A percentile compares a stretch with the other conserved stretches of the same genome.
Evolutionary conservation across 495 filamentous ascomycete species (phyloP).

Genomic region (Chaetomidium leptoderma): DNA sequence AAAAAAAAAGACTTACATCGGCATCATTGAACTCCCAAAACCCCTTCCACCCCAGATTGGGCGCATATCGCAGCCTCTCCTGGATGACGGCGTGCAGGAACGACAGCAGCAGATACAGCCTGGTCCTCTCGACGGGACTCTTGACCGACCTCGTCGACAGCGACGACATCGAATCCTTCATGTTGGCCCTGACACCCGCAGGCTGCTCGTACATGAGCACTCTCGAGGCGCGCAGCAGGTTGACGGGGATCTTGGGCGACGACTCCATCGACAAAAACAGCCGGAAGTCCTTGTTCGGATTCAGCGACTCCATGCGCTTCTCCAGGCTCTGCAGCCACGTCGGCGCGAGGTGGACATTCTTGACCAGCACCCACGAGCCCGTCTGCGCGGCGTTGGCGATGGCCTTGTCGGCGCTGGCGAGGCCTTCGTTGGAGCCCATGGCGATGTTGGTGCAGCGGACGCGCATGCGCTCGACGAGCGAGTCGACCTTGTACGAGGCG

Average conservation of each 20-base stretch:
- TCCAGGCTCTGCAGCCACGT: slow-evolving; percentile 95
- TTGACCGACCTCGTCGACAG: slow-evolving; percentile 72
- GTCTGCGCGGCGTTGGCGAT: slow-evolving; percentile 88
- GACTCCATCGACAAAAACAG: slow-evolving; percentile 98
- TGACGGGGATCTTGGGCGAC: slow-evolving; percentile 94
- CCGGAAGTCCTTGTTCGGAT: slow-evolving; percentile 89
- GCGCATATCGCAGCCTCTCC: slow-evolving; percentile 91
- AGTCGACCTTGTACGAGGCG: slow-evolving; percentile 97
- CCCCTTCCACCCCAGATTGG: slow-evolving; percentile 92
- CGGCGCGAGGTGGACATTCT: slow-evolving; percentile 97
- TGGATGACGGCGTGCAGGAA: slow-evolving; percentile 97
- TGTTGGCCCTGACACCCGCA: slow-evolving; percentile 92
- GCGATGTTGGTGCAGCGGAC: slow-evolving; percentile 91
- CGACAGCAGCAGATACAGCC: slow-evolving; percentile 84
- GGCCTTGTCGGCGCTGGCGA: slow-evolving; percentile 89
- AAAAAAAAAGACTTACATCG: slow-evolving; percentile 65
- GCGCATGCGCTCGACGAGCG: slow-evolving; percentile 75
- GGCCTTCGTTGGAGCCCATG: slow-evolving; percentile 95
- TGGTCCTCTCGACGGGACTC: slow-evolving; percentile 83
- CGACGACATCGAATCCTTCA: slow-evolving; percentile 93
- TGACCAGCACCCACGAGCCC: slow-evolving; percentile 94
- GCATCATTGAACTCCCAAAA: slow-evolving; percentile 99
- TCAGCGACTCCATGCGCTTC: slow-evolving; percentile 91
- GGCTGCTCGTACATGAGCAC: slow-evolving; percentile 99
- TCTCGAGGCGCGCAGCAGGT: slow-evolving; percentile 84